A percentile compares a stretch with the other conserved stretches of the same genome.
These are phyloP conservation scores for Solanum chaucha DNA, from an alignment of 257 asterid species.

Conservation along the genomic window DNA sequence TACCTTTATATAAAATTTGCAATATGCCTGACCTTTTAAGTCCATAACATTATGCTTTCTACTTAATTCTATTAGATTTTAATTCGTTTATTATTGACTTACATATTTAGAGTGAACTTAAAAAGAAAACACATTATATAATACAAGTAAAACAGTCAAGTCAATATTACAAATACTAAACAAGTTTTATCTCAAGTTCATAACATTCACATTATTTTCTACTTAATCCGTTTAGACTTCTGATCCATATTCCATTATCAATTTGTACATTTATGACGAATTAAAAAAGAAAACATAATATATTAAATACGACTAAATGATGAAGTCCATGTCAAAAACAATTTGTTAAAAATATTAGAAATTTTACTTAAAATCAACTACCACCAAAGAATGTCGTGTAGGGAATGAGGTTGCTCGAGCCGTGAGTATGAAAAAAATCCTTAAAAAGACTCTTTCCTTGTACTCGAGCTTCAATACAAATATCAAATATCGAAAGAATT, in stretches of 20 bases:
- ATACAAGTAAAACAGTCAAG: not conserved
- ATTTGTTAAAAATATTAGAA: too few relatives aligned
- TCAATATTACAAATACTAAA: not conserved
- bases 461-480: too few relatives aligned
- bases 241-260: not conserved
- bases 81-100: not conserved
- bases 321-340: not conserved
- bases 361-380: not conserved
- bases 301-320: not conserved
- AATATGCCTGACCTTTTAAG: not conserved
- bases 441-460: rapidly evolving
- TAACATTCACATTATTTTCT: not conserved
- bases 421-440: too few relatives aligned
- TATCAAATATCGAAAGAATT: too few relatives aligned
- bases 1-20: not conserved
- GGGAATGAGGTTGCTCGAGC: too few relatives aligned
- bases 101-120: not conserved
- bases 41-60: not conserved
- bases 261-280: not conserved
- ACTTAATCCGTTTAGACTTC: not conserved
- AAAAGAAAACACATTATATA: not conserved
- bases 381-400: not conserved
- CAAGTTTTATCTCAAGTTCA: not conserved
- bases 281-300: not conserved
- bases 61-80: not conserved